A percentile compares a stretch with the other conserved stretches of the same genome.
phyloP scores from a whole-genome alignment of 192 early-diverging fungal species.

The Oehlia diaphana region DNA sequence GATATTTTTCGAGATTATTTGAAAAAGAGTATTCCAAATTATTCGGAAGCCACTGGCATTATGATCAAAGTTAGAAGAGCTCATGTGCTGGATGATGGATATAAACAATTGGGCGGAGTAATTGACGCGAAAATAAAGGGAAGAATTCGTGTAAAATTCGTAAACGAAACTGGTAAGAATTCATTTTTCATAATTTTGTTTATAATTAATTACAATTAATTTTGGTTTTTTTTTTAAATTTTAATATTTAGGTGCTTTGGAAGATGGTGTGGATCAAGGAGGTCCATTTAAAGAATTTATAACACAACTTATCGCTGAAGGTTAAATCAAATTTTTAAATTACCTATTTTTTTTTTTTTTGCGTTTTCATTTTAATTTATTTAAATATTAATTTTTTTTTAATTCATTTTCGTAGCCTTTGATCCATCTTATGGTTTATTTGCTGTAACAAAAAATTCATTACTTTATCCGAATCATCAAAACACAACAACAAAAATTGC shows the following conservation, averaged over 20 bases:
- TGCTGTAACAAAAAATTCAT: slow-evolving; percentile 35
- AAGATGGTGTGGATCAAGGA: slow-evolving; percentile 82
- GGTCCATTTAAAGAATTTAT: slow-evolving; percentile 80
- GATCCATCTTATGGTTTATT: slow-evolving; percentile 40
- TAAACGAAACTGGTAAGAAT: slow-evolving; percentile 46
- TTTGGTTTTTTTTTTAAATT: slow-evolving; percentile 18
- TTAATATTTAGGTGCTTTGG: slow-evolving; percentile 47
- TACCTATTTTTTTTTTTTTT: slow-evolving; percentile 31
- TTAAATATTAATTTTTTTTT: neutral
- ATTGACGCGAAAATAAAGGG: slow-evolving; percentile 45
- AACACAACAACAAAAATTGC: slow-evolving; percentile 14
- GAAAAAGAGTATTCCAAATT: slow-evolving; percentile 29
- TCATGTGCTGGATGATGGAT: slow-evolving; percentile 75
- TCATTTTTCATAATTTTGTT: slow-evolving; percentile 34
- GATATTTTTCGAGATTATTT: slow-evolving; percentile 82
- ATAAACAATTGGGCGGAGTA: slow-evolving; percentile 48
- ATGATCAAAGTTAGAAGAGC: slow-evolving; percentile 59
- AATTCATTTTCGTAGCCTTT: slow-evolving; percentile 48
- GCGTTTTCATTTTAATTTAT: neutral
- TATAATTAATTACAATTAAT: slow-evolving; percentile 43
- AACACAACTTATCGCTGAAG: slow-evolving; percentile 51
- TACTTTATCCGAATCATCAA: slow-evolving; percentile 17
- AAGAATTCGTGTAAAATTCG: slow-evolving; percentile 51
- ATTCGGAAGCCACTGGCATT: neutral
- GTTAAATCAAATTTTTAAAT: slow-evolving; percentile 19